Conservation (phyloP, 2,329 filamentous ascomycete genomes). For the Colletotrichum sp. region DNA sequence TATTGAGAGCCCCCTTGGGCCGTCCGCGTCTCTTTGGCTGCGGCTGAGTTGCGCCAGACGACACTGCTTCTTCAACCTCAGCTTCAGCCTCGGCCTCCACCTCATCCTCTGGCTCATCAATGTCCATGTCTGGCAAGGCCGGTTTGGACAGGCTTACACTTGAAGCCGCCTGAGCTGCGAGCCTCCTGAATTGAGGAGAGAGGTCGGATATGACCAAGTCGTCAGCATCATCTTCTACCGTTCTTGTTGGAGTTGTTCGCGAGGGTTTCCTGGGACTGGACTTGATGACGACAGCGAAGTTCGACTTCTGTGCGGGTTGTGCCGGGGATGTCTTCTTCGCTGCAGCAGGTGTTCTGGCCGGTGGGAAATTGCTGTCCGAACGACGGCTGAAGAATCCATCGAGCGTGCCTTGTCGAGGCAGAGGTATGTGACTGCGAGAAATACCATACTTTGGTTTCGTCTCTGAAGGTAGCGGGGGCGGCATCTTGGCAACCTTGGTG, state of each 20-base stretch:
- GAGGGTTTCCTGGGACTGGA: neutral
- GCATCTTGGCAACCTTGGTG: neutral
- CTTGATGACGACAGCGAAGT: conserved; percentile 15
- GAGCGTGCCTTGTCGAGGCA: conserved; percentile 3
- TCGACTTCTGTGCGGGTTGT: conserved; percentile 2
- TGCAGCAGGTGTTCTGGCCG: neutral
- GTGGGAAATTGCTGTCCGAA: neutral
- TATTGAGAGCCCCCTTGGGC: conserved; percentile 45
- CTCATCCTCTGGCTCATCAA: neutral
- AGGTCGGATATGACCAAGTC: conserved; percentile 25
- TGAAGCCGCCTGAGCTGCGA: conserved; percentile 6
- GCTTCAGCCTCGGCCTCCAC: neutral
- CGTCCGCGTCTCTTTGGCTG: conserved; percentile 44
- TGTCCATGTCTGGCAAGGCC: neutral
- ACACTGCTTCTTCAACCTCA: neutral
- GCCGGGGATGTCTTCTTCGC: neutral
- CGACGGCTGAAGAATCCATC: neutral
- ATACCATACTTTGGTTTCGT: neutral
- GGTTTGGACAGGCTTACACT: conserved; percentile 19
- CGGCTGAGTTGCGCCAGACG: neutral
- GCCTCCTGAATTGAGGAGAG: conserved; percentile 18
- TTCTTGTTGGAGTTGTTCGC: neutral
- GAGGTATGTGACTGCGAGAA: neutral
- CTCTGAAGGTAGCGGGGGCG: neutral
- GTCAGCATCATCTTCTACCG: conserved; percentile 16